A percentile compares a stretch with the other conserved stretches of the same genome.
Conservation (phyloP, 768 basidiomycete species). For the Mycena amicta region DNA sequence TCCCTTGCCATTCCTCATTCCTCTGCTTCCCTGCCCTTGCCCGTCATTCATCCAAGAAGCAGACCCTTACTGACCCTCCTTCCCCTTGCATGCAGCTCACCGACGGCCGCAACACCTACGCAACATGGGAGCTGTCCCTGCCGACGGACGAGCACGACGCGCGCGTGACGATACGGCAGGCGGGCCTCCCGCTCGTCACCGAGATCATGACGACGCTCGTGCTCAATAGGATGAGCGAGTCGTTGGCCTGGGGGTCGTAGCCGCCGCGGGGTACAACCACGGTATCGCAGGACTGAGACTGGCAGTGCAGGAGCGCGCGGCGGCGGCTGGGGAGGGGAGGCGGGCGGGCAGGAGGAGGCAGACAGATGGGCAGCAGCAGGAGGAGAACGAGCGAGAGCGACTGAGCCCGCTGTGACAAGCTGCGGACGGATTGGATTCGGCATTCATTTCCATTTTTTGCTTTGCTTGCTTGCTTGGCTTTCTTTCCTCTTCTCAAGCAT, state of each 20-base stretch:
- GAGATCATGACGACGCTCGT: conserved; percentile 78
- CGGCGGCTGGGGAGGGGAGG: too few species aligned
- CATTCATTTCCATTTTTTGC: background rate
- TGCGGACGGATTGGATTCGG: background rate
- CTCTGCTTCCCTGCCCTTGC: background rate
- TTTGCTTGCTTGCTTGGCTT: background rate
- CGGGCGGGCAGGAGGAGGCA: too few species aligned
- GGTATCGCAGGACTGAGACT: too few species aligned
- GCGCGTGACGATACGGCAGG: conserved; percentile 57
- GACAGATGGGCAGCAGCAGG: too few species aligned
- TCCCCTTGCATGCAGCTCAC: conserved; percentile 48
- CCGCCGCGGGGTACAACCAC: background rate
- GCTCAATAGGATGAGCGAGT: conserved; percentile 70
- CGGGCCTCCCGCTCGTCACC: conserved; percentile 65
- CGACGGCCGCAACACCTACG: conserved; percentile 62
- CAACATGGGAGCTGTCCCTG: conserved; percentile 67
- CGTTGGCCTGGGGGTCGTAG: conserved; percentile 52
- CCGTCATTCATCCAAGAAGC: background rate
- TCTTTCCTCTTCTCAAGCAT: too few species aligned
- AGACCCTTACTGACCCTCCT: background rate
- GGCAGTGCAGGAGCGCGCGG: too few species aligned
- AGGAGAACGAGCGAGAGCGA: too few species aligned
- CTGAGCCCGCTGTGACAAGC: too few species aligned
- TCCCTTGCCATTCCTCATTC: background rate
- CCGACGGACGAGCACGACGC: conserved; percentile 62